Evolutionary conservation across 176 grass and related monocot species (phyloP).

Genomic region (Zea luxurians): DNA sequence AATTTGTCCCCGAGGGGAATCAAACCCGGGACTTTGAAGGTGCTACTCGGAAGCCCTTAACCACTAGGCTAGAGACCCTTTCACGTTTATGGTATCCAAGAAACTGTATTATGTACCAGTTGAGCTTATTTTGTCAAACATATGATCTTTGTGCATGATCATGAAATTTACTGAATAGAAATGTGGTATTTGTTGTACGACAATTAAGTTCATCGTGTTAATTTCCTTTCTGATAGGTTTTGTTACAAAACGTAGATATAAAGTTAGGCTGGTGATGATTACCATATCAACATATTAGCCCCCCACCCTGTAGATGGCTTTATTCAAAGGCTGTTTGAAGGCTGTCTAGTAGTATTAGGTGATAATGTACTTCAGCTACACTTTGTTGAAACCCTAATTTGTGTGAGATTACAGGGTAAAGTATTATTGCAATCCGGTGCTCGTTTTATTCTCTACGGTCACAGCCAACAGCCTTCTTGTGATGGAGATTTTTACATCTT

Average conservation of each 20-base stretch:
- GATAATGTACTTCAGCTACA: background rate
- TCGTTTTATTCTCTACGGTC: background rate
- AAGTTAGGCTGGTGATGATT: constrained; percentile 14
- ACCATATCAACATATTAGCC: background rate
- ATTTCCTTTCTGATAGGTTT: background rate
- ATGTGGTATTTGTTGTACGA: background rate
- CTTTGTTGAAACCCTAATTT: background rate
- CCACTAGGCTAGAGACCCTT: too few species aligned
- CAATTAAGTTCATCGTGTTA: background rate
- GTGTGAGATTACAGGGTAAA: constrained; percentile 20
- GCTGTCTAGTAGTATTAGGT: background rate
- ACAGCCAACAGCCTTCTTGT: background rate
- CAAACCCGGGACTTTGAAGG: too few species aligned
- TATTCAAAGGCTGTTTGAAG: background rate
- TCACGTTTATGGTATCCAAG: background rate
- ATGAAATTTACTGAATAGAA: background rate
- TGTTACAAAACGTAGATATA: background rate
- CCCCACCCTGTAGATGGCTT: background rate
- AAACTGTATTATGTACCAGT: background rate
- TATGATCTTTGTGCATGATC: background rate
- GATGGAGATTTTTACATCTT: constrained; percentile 7
- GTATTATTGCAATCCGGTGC: background rate
- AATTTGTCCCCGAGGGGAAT: too few species aligned
- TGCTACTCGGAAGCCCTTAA: too few species aligned
- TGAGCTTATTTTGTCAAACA: constrained; percentile 2